A percentile compares a stretch with the other conserved stretches of the same genome.
Conservation (phyloP, 495 filamentous ascomycete genomes). For the Ascodesmis nigricans region DNA sequence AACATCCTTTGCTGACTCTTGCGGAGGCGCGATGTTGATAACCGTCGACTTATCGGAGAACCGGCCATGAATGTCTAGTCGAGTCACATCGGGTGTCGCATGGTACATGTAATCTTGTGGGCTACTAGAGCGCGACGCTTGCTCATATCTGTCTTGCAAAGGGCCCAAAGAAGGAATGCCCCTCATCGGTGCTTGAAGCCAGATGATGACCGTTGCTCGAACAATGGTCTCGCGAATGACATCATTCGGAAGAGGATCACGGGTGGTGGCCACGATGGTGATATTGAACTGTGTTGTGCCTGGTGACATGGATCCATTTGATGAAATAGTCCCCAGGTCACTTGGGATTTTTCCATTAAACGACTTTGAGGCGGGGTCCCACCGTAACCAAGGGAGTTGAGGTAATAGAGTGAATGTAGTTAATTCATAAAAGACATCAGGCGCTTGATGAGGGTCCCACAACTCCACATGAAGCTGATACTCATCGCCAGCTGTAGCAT, state of each 20-base stretch:
- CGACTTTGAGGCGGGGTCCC: not conserved
- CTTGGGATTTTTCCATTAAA: constrained; percentile 1
- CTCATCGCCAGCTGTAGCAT: constrained; percentile 6
- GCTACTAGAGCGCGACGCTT: too few species aligned
- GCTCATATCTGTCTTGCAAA: too few species aligned
- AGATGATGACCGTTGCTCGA: constrained; percentile 7
- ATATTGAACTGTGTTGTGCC: not conserved
- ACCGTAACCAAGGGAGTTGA: not conserved
- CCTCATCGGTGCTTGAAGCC: not conserved
- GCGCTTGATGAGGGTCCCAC: constrained; percentile 10
- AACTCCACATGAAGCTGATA: constrained; percentile 6
- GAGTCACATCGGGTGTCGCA: too few species aligned
- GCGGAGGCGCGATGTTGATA: too few species aligned
- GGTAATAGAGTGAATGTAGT: constrained; percentile 3
- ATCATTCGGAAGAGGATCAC: constrained; percentile 4
- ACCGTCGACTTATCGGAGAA: too few species aligned
- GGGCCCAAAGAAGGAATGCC: not conserved
- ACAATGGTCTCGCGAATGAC: constrained; percentile 8
- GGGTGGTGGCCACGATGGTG: constrained; percentile 5
- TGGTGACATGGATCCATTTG: not conserved
- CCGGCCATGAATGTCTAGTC: too few species aligned
- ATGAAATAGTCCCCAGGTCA: not conserved
- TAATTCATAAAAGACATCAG: constrained; percentile 2
- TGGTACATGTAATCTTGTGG: too few species aligned
- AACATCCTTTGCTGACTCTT: too few species aligned